A percentile compares a stretch with the other conserved stretches of the same genome.
Evolutionary conservation across 495 filamentous ascomycete genomes (phyloP).

Genomic region (Tetracladium setigerum): DNA sequence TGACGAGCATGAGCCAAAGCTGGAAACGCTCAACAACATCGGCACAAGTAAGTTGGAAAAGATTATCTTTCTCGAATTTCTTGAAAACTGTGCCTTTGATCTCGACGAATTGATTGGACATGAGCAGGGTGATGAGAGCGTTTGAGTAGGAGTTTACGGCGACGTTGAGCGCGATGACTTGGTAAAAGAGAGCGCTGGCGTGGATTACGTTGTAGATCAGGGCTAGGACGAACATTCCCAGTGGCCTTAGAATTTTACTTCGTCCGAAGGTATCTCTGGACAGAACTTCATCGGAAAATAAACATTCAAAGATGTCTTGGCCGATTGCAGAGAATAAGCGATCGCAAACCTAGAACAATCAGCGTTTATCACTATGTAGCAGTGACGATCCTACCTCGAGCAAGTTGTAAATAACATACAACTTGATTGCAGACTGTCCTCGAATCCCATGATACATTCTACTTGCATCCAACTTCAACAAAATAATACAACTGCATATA

Average conservation of each 20-base stretch:
- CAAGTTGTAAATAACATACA: conserved; percentile 98
- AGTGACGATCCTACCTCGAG: conserved; percentile 54
- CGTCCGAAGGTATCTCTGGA: conserved; percentile 81
- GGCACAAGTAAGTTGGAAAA: conserved; percentile 93
- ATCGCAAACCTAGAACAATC: conserved; percentile 52
- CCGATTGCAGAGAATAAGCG: conserved; percentile 83
- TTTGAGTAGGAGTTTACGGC: conserved; percentile 99
- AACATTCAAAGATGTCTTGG: conserved; percentile 92
- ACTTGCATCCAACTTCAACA: conserved; percentile 93
- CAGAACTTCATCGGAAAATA: conserved; percentile 87
- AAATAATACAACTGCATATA: conserved; percentile 68
- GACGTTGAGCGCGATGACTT: conserved; percentile 95
- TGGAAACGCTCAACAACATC: conserved; percentile 98
- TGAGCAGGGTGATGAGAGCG: conserved; percentile 78
- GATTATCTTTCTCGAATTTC: conserved; percentile 93
- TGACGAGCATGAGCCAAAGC: conserved; percentile 91
- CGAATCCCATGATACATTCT: conserved; percentile 98
- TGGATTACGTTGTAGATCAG: conserved; percentile 84
- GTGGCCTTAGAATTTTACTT: conserved; percentile 84
- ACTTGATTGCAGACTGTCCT: conserved; percentile 92
- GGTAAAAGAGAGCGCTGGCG: conserved; percentile 83
- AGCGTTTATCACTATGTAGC: neutral
- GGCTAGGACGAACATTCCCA: conserved; percentile 84
- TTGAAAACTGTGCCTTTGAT: conserved; percentile 98
- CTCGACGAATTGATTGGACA: conserved; percentile 97